A percentile compares a stretch with the other conserved stretches of the same genome.
Evolutionary conservation across 768 basidiomycete species (phyloP).

Genomic region (Boletus subcaerulescens): DNA sequence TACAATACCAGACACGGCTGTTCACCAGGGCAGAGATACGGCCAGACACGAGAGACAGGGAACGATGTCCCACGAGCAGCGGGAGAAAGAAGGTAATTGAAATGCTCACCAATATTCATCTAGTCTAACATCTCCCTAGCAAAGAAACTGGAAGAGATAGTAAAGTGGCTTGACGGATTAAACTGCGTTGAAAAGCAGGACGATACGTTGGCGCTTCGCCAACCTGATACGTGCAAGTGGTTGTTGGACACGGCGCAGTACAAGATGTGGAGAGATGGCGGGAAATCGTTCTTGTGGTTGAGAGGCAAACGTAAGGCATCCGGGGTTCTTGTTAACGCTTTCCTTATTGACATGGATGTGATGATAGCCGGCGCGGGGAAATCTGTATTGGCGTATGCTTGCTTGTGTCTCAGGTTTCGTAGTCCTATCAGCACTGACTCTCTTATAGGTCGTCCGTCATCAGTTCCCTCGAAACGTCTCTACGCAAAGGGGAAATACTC

Average conservation of each 20-base stretch:
- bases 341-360: too few species aligned
- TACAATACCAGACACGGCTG: not conserved
- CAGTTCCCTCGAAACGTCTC: not conserved
- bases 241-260: not conserved
- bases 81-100: not conserved
- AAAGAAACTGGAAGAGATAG: not conserved
- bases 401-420: too few species aligned
- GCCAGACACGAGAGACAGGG: too few species aligned
- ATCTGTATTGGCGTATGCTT: too few species aligned
- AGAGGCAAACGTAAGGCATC: not conserved
- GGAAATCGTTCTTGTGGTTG: not conserved
- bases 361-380: not conserved
- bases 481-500: not conserved
- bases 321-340: not conserved
- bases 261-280: not conserved
- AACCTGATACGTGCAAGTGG: not conserved
- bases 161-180: not conserved
- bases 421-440: too few species aligned
- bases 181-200: not conserved
- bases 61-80: not conserved
- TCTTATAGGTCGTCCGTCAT: not conserved
- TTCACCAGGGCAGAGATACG: too few species aligned
- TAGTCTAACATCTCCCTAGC: not conserved
- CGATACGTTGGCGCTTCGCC: not conserved
- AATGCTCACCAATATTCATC: too few species aligned